Evolutionary conservation across 2,329 filamentous ascomycete species (phyloP).

Genomic region (Graphiopsis chlorocephala): DNA sequence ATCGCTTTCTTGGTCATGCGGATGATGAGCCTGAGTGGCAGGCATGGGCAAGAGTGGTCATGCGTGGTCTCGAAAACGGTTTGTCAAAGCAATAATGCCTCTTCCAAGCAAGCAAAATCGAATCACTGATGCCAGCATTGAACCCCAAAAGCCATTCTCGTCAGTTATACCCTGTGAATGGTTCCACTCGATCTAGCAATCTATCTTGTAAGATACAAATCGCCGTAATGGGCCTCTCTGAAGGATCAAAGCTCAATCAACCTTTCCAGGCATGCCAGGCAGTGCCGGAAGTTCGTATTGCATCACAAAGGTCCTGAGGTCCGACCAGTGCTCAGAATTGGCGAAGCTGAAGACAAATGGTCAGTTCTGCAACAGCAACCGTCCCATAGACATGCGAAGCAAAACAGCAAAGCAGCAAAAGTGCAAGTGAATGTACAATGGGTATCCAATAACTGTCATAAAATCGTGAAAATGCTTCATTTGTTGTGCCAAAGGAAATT

Average conservation of each 20-base stretch:
- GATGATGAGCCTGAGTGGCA: not conserved
- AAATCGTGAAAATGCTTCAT: slow-evolving; percentile 23
- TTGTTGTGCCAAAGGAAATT: slow-evolving; percentile 85
- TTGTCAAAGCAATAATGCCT: not conserved
- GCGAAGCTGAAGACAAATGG: slow-evolving; percentile 24
- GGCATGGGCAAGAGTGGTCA: not conserved
- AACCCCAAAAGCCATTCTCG: not conserved
- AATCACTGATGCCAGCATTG: not conserved
- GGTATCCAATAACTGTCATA: slow-evolving; percentile 8
- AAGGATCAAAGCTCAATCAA: not conserved
- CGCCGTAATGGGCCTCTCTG: too few species aligned
- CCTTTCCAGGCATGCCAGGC: slow-evolving; percentile 19
- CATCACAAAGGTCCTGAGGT: slow-evolving; percentile 25
- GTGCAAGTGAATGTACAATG: not conserved
- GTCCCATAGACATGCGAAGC: not conserved
- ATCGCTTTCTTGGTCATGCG: not conserved
- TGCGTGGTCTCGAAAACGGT: not conserved
- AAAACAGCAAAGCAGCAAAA: not conserved
- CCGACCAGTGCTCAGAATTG: slow-evolving; percentile 27
- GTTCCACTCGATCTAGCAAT: not conserved
- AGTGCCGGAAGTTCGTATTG: slow-evolving; percentile 23
- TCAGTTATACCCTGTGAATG: not conserved
- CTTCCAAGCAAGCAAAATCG: not conserved
- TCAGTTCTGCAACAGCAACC: slow-evolving; percentile 10
- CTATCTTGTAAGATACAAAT: not conserved